Conservation (phyloP, 306 rosid genomes). For the Cucumis sativus region Cucumber_9930_V3 NC_026661.2:14663001-14663500, state of each 20-base stretch:
- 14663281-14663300: background rate
- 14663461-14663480: background rate
- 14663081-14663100: background rate
- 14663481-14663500: background rate
- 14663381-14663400: background rate
- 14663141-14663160: background rate
- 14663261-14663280: slow-evolving; percentile 10
- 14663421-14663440: background rate
- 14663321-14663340: background rate
- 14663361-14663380: background rate
- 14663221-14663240: slow-evolving; percentile 77
- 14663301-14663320: slow-evolving; percentile 4
- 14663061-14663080: background rate
- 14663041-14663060: background rate
- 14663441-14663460: background rate
- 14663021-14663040: background rate
- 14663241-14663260: slow-evolving; percentile 64
- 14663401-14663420: background rate
- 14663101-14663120: background rate
- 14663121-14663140: background rate
- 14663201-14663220: slow-evolving; percentile 83
- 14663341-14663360: slow-evolving; percentile 3
- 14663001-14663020: background rate
- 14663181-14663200: slow-evolving; percentile 7
- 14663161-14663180: background rate